These are phyloP conservation scores for Mycogone perniciosa DNA, from an alignment of 2,329 filamentous ascomycete species.

Conservation along the genomic window DNA sequence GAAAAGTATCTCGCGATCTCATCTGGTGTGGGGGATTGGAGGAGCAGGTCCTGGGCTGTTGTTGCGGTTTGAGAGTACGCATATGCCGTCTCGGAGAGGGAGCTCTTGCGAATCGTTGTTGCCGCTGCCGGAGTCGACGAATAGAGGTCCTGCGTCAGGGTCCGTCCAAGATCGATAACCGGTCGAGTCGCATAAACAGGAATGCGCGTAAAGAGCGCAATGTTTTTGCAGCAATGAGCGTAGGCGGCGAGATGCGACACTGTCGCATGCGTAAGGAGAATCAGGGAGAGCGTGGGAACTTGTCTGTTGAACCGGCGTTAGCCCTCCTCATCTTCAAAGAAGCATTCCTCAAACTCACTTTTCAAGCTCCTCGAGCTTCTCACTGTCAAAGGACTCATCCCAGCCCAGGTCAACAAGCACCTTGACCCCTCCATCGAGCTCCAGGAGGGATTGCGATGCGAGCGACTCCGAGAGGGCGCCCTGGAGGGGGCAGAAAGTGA, in stretches of 20 bases:
- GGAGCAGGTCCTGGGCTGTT: conserved; percentile 48
- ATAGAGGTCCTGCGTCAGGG: conserved; percentile 86
- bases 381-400: conserved; percentile 84
- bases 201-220: conserved; percentile 84
- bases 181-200: conserved; percentile 92
- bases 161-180: conserved; percentile 87
- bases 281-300: conserved; percentile 83
- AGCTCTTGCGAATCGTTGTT: conserved; percentile 68
- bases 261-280: conserved; percentile 92
- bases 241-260: conserved; percentile 87
- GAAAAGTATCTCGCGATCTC: conserved; percentile 93
- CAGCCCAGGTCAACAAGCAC: conserved; percentile 91
- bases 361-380: conserved; percentile 80
- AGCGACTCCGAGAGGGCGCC: conserved; percentile 82
- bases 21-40: conserved; percentile 68
- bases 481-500: conserved; percentile 88
- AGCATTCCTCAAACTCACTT: conserved; percentile 51
- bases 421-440: conserved; percentile 95
- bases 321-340: conserved; percentile 10
- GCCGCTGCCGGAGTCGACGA: conserved; percentile 81
- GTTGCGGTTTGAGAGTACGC: conserved; percentile 46
- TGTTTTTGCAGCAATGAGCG: conserved; percentile 94
- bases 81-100: conserved; percentile 60
- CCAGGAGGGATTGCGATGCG: conserved; percentile 89
- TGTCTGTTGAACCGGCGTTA: conserved; percentile 49